A percentile compares a stretch with the other conserved stretches of the same genome.
Conservation (phyloP, 257 asterid genomes). For the Rehmannia glutinosa region DNA sequence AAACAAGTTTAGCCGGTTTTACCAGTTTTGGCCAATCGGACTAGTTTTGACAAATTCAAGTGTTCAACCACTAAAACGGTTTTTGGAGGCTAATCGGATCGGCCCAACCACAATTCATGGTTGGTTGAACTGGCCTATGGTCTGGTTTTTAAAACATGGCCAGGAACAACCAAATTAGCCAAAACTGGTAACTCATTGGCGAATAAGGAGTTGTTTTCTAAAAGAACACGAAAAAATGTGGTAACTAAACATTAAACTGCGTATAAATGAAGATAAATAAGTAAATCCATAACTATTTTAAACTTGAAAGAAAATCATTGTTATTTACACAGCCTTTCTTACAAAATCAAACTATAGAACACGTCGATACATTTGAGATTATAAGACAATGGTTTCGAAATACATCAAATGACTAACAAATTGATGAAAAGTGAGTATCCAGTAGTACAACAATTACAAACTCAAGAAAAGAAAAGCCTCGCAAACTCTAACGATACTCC, state of each 20-base stretch:
- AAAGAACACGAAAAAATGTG: neutral
- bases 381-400: neutral
- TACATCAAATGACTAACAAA: neutral
- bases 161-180: too few relatives aligned
- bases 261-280: too few relatives aligned
- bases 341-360: constrained; percentile 1
- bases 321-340: constrained; percentile 15
- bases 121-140: too few relatives aligned
- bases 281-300: constrained; percentile 1
- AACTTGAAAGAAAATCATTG: constrained; percentile 1
- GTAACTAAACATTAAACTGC: too few relatives aligned
- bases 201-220: neutral
- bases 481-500: neutral
- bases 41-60: too few relatives aligned
- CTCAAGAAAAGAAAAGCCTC: constrained; percentile 18
- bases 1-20: too few relatives aligned
- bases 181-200: too few relatives aligned
- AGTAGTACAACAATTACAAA: constrained; percentile 11
- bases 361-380: neutral
- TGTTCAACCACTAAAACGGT: too few relatives aligned
- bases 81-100: too few relatives aligned
- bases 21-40: too few relatives aligned
- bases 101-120: too few relatives aligned
- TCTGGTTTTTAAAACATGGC: too few relatives aligned
- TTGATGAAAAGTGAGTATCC: neutral